phyloP scores from a whole-genome alignment of 1,284 basidiomycete genomes.

The Moesziomyces aphidis region DNA sequence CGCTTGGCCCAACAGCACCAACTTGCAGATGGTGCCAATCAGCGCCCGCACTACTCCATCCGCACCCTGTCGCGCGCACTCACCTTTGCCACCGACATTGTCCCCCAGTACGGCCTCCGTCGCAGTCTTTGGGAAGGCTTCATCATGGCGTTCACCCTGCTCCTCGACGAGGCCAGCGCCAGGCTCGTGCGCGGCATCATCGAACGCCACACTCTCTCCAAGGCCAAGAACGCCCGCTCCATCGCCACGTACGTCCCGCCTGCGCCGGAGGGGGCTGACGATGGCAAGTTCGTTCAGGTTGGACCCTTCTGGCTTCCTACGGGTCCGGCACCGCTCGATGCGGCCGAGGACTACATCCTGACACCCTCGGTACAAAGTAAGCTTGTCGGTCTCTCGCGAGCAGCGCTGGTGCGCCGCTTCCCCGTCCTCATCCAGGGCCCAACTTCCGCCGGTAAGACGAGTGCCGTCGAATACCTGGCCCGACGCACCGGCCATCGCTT shows the following conservation, averaged over 20 bases:
- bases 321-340: slow-evolving; percentile 74
- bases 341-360: slow-evolving; percentile 84
- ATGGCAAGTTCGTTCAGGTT: slow-evolving; percentile 74
- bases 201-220: slow-evolving; percentile 82
- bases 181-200: slow-evolving; percentile 78
- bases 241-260: slow-evolving; percentile 57
- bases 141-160: slow-evolving; percentile 97
- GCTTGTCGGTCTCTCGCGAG: slow-evolving; percentile 89
- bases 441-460: slow-evolving; percentile 97
- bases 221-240: slow-evolving; percentile 77
- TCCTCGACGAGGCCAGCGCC: slow-evolving; percentile 82
- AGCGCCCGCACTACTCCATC: slow-evolving; percentile 97
- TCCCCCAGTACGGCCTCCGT: slow-evolving; percentile 78
- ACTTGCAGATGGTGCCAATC: slow-evolving; percentile 93
- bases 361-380: slow-evolving; percentile 97
- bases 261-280: slow-evolving; percentile 36
- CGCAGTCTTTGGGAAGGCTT: slow-evolving; percentile 95
- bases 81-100: slow-evolving; percentile 87
- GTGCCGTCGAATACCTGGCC: slow-evolving; percentile 95
- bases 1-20: slow-evolving; percentile 81
- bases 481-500: slow-evolving; percentile 93
- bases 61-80: slow-evolving; percentile 92
- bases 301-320: slow-evolving; percentile 91
- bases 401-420: slow-evolving; percentile 87
- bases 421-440: slow-evolving; percentile 98